Percentiles rank a stretch among this genome's conserved stretches.
Conservation (phyloP, 331 rosid genomes). For the Malus hybrid region DNA sequence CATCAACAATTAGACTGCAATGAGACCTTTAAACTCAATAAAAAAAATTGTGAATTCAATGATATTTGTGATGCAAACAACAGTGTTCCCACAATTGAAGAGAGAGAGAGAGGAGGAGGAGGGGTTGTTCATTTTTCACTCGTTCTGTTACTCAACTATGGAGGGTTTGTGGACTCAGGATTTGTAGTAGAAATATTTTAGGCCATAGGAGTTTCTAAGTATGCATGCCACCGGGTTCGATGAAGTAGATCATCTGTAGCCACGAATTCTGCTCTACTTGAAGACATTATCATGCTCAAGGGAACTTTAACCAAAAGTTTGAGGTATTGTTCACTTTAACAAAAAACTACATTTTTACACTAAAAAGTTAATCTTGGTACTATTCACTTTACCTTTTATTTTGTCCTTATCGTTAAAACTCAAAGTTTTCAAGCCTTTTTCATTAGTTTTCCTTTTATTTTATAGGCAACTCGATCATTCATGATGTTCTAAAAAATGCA, state of each 20-base stretch:
- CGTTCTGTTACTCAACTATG: constrained; percentile 11
- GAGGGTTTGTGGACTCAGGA: background rate
- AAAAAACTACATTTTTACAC: too few relatives aligned
- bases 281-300: background rate
- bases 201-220: background rate
- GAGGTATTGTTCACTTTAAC: too few relatives aligned
- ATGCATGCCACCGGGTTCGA: background rate
- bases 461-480: too few relatives aligned
- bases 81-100: constrained; percentile 15
- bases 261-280: constrained; percentile 6
- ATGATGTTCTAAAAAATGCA: too few relatives aligned
- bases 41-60: background rate
- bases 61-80: constrained; percentile 11
- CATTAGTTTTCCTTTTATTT: too few relatives aligned
- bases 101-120: too few relatives aligned
- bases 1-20: background rate
- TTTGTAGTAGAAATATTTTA: constrained; percentile 1
- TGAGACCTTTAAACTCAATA: background rate
- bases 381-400: too few relatives aligned
- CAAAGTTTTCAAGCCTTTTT: too few relatives aligned
- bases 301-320: too few relatives aligned
- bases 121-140: constrained; percentile 4
- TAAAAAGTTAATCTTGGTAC: too few relatives aligned
- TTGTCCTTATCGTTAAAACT: too few relatives aligned
- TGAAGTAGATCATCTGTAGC: background rate